Evolutionary conservation across 177 flowering plant species (phyloP).

Genomic region (Telopea speciosissima): DNA sequence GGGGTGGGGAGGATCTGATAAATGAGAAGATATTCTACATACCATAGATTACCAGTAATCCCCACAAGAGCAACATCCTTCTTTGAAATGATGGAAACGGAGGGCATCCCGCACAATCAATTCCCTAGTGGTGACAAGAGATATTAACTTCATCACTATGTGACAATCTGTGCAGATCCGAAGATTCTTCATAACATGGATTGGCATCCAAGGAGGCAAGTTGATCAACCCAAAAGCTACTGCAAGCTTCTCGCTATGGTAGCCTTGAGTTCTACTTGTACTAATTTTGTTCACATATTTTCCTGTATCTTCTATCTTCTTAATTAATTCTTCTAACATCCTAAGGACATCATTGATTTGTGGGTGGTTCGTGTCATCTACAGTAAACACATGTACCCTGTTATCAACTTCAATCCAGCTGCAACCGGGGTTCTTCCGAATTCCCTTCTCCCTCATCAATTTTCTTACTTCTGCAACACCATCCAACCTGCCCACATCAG

Average conservation of each 20-base stretch:
- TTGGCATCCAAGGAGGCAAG: constrained; percentile 31
- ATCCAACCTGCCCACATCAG: constrained; percentile 20
- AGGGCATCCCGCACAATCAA: constrained; percentile 21
- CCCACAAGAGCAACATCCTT: constrained; percentile 22
- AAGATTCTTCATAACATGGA: constrained; percentile 32
- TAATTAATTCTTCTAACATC: constrained; percentile 23
- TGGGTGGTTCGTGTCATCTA: constrained; percentile 35
- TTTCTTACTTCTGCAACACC: constrained; percentile 30
- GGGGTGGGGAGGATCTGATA: no score
- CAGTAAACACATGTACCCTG: constrained; percentile 41
- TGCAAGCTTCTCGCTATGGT: constrained; percentile 36
- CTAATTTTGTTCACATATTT: constrained; percentile 8
- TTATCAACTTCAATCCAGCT: constrained; percentile 51
- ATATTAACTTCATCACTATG: constrained; percentile 16
- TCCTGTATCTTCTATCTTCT: constrained; percentile 27
- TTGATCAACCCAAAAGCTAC: constrained; percentile 35
- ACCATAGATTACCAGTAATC: constrained; percentile 18
- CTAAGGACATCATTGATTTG: constrained; percentile 22
- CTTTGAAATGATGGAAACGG: constrained; percentile 22
- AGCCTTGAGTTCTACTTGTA: constrained; percentile 9
- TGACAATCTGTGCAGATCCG: constrained; percentile 27
- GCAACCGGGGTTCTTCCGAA: constrained; percentile 37
- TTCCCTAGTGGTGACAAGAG: constrained; percentile 19
- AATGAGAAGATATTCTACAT: neutral
- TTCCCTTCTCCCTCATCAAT: constrained; percentile 35